Conservation (phyloP, 768 basidiomycete genomes). For the Ephemerocybe angulata region DNA sequence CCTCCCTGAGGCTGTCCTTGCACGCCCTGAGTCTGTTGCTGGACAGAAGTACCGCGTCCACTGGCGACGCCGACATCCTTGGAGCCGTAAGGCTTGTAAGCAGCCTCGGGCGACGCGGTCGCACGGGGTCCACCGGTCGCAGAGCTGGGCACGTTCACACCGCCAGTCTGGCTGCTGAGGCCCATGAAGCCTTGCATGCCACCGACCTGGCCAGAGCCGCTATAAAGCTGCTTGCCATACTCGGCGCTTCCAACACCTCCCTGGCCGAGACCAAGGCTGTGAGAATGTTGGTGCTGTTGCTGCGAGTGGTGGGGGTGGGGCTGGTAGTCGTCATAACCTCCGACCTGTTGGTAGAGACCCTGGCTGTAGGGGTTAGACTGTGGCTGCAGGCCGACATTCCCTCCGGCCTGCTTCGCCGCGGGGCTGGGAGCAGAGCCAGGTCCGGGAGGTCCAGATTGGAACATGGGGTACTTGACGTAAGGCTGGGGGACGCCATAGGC, state of each 20-base stretch:
- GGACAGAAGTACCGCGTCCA: constrained; percentile 40
- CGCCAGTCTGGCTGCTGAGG: constrained; percentile 46
- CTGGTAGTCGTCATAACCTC: constrained; percentile 41
- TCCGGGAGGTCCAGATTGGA: constrained; percentile 67
- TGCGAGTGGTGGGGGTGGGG: constrained; percentile 55
- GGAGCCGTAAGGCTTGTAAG: constrained; percentile 69
- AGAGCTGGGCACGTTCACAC: constrained; percentile 32
- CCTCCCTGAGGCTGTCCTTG: constrained; percentile 55
- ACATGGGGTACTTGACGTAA: constrained; percentile 75
- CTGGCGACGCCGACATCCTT: constrained; percentile 56
- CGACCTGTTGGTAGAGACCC: constrained; percentile 58
- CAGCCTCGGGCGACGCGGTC: constrained; percentile 62
- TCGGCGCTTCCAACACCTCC: constrained; percentile 36
- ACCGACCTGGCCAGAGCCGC: constrained; percentile 42
- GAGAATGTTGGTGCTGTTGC: constrained; percentile 54
- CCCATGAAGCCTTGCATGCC: constrained; percentile 73
- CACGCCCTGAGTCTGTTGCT: constrained; percentile 45
- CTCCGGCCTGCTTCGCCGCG: constrained; percentile 61
- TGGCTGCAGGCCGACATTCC: constrained; percentile 42
- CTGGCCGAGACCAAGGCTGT: constrained; percentile 42
- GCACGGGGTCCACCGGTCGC: constrained; percentile 45
- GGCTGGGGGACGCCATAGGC: constrained; percentile 60
- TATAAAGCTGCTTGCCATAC: constrained; percentile 46
- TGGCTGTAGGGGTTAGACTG: constrained; percentile 60
- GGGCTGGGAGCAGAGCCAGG: constrained; percentile 65